Base-by-base conservation (phyloP, 2,329 filamentous ascomycete genomes). In the Penicillium sp. region DNA sequence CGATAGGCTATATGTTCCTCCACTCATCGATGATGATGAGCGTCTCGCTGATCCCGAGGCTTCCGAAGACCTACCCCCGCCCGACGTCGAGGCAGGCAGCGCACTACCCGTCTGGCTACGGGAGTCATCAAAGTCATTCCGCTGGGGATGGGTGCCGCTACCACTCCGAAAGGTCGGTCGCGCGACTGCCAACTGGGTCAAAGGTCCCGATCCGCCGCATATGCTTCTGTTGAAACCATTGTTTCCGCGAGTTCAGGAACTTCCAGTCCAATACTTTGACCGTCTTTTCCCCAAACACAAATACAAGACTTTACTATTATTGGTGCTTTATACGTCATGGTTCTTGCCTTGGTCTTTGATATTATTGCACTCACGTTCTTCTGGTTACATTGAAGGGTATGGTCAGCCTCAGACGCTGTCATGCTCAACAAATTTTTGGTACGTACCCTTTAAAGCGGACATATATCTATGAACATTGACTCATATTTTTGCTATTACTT, bases 351-450 rank as follows among this genome's bases (percentile, higher is more conserved):
- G 77, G 74, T 73, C 73, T 4, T 57, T 78, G 23, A 68, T 80
- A 41, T 62, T 80, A 39, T 62, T 75, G 27, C 71, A 77, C 53
- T 78, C 78, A 29, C 70, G 74, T 18, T 74, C 76, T 16, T 72
- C 76, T 1, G 78, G 76, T 7, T 72, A 75, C 57, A 79, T 80
- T 51, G 71, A 78, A 60, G 78, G 77, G 14, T 80, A 77, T 60
- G 78, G 78, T 8, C 69, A 66, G 55, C 76, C 78, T 14, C 63
- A 70, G 47, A 74, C 74, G 5, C 70, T 80, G 32, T 76, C 75
- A 43, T 80, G 78, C 55, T 66, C 69, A 35, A 71, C 76, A 26
- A 78, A 66, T 55, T 76, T 78, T 52, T 80, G 78, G 78, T 77
- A 60, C 34, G 65, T 58, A 6, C 38, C 38, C 7, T 11, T 39